Conservation (phyloP, 805 yeast genomes). For the Wickerhamomyces pijperi region DNA sequence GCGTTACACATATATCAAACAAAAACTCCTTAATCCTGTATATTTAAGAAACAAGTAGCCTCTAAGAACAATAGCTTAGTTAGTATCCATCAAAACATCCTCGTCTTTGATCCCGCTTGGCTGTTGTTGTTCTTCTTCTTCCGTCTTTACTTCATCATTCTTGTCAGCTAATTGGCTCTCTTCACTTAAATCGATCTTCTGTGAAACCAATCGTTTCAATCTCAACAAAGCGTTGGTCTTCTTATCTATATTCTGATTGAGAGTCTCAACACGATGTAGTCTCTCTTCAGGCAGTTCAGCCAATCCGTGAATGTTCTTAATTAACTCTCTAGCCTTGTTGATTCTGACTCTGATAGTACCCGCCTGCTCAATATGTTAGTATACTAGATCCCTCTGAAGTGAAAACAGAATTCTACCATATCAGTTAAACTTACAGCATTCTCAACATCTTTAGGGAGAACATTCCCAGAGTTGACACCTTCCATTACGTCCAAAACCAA, state of each 20-base stretch:
- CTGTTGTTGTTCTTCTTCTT: too few relatives aligned
- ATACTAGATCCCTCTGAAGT: neutral
- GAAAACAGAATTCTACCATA: too few relatives aligned
- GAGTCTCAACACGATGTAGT: slow-evolving; percentile 21
- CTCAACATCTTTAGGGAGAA: slow-evolving; percentile 31
- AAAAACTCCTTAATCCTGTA: too few relatives aligned
- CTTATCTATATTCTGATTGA: slow-evolving; percentile 20
- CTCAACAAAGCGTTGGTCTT: slow-evolving; percentile 17
- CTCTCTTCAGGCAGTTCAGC: slow-evolving; percentile 30
- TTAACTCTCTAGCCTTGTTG: slow-evolving; percentile 22
- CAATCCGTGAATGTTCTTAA: slow-evolving; percentile 34
- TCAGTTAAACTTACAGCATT: slow-evolving; percentile 23
- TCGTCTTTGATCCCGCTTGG: too few relatives aligned
- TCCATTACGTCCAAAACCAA: slow-evolving; percentile 29
- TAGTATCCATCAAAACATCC: too few relatives aligned
- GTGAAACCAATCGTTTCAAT: slow-evolving; percentile 12
- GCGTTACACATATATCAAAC: too few relatives aligned
- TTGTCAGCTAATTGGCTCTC: too few relatives aligned
- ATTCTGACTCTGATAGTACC: slow-evolving; percentile 34
- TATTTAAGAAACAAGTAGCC: too few relatives aligned
- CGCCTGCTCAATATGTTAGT: slow-evolving; percentile 16
- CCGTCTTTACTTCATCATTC: neutral
- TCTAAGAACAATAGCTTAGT: too few relatives aligned
- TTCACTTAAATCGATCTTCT: slow-evolving; percentile 8
- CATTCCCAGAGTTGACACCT: slow-evolving; percentile 25